Base-by-base conservation (phyloP, 2,329 filamentous ascomycete species). In the Paecilomyces variotii region DNA sequence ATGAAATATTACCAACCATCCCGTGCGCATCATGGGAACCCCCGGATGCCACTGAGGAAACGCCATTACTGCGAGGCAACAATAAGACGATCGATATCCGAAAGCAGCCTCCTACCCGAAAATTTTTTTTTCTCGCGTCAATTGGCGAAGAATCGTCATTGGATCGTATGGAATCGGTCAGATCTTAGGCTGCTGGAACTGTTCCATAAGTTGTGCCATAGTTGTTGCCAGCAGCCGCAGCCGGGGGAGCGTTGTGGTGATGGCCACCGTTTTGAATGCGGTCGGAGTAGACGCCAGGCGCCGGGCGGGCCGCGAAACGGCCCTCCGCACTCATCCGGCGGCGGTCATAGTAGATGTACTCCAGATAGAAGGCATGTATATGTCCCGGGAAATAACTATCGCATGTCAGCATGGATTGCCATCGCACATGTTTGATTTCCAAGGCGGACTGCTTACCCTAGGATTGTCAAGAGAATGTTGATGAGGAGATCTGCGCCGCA, bases 281-380 rank as follows among this genome's bases (percentile, higher is more conserved):
- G 4, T 74, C 66, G 4, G 74, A 77, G 59, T 75, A 76, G 11
- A 77, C 72, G 1, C 73, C 73, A 1, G 73, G 72, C 0, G 73
- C 74, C 7, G 60, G 67, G 12, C 54, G 61, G 26, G 61, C 59
- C 4, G 61, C 60, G 6, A 62, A 55, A 25, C 65, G 61, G 28
- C 64, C 65, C 19, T 63, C 49, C 24, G 65, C 63, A 34, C 67
- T 67, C 39, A 63, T 64, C 26, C 65, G 62, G 53, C 69, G 82
- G 45, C 87, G 87, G 67, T 90, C 84, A 73, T 87, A 93, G 77
- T 92, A 96, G 62, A 95, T 80, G 71, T 91, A 95, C 74, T 91
- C 85, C 61, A 91, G 65, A 71, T 92, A 94, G 73, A 92, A 91
- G 51, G 89, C 89, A 70, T 91, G 87, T 50, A 93, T 83, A 64